These are phyloP conservation scores for Suillus paluster DNA, from an alignment of 768 basidiomycete genomes.

Conservation along the genomic window DNA sequence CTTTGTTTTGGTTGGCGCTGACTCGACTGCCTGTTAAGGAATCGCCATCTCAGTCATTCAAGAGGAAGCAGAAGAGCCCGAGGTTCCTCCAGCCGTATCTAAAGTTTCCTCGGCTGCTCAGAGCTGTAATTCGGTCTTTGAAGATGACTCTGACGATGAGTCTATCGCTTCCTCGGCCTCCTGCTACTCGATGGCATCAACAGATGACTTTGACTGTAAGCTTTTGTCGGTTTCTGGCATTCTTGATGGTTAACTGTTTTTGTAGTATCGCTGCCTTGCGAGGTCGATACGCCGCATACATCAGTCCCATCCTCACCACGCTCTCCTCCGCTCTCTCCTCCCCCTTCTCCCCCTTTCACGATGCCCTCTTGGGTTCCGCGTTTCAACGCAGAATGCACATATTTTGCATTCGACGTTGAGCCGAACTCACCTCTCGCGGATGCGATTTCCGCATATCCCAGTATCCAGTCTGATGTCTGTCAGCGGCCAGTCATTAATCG, in stretches of 20 bases:
- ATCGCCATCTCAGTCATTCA: background rate
- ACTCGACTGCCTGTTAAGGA: background rate
- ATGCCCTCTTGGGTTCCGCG: background rate
- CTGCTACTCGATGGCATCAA: background rate
- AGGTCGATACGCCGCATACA: background rate
- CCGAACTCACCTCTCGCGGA: background rate
- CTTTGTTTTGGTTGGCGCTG: background rate
- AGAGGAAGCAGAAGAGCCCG: background rate
- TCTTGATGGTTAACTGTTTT: background rate
- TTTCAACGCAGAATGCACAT: background rate
- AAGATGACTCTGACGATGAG: conserved; percentile 1
- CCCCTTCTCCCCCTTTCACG: background rate
- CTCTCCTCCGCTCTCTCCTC: background rate
- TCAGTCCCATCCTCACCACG: background rate
- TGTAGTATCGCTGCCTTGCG: background rate
- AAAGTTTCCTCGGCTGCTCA: background rate
- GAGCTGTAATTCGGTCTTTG: background rate
- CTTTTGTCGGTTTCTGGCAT: background rate
- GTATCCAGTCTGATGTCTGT: background rate
- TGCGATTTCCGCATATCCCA: background rate
- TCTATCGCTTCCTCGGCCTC: background rate
- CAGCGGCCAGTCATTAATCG: background rate
- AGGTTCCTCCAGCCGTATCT: background rate
- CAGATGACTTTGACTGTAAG: conserved; percentile 1
- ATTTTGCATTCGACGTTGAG: background rate